phyloP scores from a whole-genome alignment of 2,329 filamentous ascomycete genomes.

The Alternaria infectoria region DNA sequence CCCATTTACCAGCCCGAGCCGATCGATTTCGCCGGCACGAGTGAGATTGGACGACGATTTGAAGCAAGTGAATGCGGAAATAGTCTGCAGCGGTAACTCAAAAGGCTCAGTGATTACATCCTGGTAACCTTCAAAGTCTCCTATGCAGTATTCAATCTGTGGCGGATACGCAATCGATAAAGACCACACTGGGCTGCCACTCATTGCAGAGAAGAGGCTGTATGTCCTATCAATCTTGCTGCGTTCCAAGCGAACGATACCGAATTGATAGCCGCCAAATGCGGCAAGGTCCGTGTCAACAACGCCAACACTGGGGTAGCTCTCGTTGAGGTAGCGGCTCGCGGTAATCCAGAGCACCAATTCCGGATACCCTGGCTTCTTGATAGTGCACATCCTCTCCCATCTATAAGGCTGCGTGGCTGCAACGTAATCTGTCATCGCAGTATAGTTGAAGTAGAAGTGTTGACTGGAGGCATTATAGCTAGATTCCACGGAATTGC shows the following conservation, averaged over 20 bases:
- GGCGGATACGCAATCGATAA: no score
- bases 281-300: no score
- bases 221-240: no score
- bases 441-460: neutral
- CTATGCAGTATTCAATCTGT: neutral
- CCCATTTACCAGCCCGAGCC: neutral
- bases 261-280: no score
- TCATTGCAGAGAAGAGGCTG: no score
- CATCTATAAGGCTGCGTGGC: rapidly evolving
- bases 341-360: neutral
- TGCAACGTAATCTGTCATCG: neutral
- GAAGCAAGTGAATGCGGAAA: neutral
- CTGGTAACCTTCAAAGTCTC: neutral
- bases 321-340: no score
- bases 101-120: neutral
- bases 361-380: neutral
- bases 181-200: no score
- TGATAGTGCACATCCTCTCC: rapidly evolving
- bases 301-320: no score
- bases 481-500: no score
- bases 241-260: no score
- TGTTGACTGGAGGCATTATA: no score
- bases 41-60: neutral
- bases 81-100: rapidly evolving
- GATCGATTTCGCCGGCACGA: neutral